A percentile compares a stretch with the other conserved stretches of the same genome.
Evolutionary conservation across 306 rosid genomes (phyloP).

Genomic region (Mimosa bimucronata): DNA sequence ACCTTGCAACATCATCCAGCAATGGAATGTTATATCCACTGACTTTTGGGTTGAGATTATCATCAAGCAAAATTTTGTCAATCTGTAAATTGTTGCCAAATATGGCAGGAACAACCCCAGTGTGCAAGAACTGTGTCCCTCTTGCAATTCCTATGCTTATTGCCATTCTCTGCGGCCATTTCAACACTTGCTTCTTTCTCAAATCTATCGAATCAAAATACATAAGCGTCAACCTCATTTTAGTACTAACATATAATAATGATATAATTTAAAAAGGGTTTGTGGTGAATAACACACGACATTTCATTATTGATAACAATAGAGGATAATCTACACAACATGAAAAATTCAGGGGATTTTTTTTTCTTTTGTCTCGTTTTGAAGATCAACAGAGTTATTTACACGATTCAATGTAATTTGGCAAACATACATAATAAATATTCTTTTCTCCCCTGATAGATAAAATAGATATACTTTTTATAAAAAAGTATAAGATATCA

Average conservation of each 20-base stretch:
- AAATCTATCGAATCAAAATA: slow-evolving; percentile 53
- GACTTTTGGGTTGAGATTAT: slow-evolving; percentile 68
- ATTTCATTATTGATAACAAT: too few species aligned
- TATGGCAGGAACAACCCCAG: slow-evolving; percentile 62
- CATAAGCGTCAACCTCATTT: slow-evolving; percentile 3
- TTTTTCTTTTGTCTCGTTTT: too few species aligned
- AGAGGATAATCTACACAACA: too few species aligned
- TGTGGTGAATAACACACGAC: too few species aligned
- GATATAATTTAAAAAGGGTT: too few species aligned
- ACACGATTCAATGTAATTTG: neutral
- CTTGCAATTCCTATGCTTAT: slow-evolving; percentile 66
- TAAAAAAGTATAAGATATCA: too few species aligned
- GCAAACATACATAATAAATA: too few species aligned
- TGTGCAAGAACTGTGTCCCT: slow-evolving; percentile 82
- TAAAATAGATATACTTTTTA: too few species aligned
- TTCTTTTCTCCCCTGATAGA: too few species aligned
- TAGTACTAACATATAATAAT: too few species aligned
- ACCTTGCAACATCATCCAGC: slow-evolving; percentile 47
- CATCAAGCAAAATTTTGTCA: slow-evolving; percentile 68
- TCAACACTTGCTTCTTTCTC: slow-evolving; percentile 71
- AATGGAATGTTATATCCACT: slow-evolving; percentile 75
- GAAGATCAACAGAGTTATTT: neutral
- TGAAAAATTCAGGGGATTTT: too few species aligned
- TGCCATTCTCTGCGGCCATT: slow-evolving; percentile 94
- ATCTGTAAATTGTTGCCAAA: slow-evolving; percentile 73